phyloP scores from a whole-genome alignment of 345 rosid genomes.

The Moringa oleifera region DNA sequence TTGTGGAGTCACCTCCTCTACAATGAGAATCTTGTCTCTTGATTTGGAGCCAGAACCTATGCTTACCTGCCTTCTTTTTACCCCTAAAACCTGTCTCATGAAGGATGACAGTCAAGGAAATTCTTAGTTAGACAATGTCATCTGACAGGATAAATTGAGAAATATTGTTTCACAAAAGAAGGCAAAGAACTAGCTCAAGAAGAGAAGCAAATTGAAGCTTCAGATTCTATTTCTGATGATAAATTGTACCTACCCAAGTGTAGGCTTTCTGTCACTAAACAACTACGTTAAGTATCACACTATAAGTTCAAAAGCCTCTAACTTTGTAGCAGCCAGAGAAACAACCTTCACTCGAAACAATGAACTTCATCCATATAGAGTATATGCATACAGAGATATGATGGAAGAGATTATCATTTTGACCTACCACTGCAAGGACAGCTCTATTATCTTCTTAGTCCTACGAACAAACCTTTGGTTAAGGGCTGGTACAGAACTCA shows the following conservation, averaged over 20 bases:
- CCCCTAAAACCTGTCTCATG: constrained; percentile 61
- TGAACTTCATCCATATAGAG: no score
- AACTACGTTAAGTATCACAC: neutral
- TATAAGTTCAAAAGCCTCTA: no score
- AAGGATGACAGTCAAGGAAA: neutral
- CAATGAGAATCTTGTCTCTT: constrained; percentile 81
- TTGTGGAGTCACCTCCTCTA: constrained; percentile 55
- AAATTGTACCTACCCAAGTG: neutral
- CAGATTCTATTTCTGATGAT: neutral
- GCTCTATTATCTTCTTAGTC: no score
- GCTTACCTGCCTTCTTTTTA: constrained; percentile 78
- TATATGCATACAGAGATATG: no score
- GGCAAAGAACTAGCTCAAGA: neutral
- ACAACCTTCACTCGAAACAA: no score
- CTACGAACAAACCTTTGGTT: no score
- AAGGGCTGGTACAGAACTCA: no score
- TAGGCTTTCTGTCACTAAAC: neutral
- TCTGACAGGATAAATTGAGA: no score
- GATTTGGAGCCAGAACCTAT: constrained; percentile 84
- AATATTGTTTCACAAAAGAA: no score
- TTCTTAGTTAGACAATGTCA: neutral
- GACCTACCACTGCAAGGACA: no score
- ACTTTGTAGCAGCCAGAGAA: no score
- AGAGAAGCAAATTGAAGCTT: neutral
- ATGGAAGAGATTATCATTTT: no score